Conservation (phyloP, 192 early-diverging fungal species). For the Gryganskiella cystojenkinii region DNA sequence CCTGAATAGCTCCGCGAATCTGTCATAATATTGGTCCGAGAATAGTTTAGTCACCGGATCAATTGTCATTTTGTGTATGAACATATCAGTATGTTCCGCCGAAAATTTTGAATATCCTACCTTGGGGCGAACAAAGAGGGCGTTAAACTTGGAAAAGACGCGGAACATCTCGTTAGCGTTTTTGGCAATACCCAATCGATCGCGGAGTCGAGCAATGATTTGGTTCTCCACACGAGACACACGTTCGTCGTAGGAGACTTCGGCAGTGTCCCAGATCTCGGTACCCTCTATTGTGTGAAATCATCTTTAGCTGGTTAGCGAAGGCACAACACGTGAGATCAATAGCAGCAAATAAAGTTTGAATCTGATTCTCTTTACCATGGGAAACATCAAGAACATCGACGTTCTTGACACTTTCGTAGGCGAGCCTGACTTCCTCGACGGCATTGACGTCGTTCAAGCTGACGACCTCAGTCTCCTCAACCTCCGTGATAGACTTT, state of each 20-base stretch:
- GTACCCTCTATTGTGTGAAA: constrained; percentile 77
- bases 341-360: too few relatives aligned
- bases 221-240: constrained; percentile 97
- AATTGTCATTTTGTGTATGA: too few relatives aligned
- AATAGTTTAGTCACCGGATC: too few relatives aligned
- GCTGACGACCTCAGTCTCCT: constrained; percentile 62
- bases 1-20: constrained; percentile 99
- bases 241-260: constrained; percentile 93
- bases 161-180: constrained; percentile 99
- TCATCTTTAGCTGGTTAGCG: too few relatives aligned
- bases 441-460: constrained; percentile 80
- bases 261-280: constrained; percentile 91
- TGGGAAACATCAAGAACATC: constrained; percentile 95
- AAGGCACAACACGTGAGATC: too few relatives aligned
- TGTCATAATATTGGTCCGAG: constrained; percentile 3
- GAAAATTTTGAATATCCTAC: too few relatives aligned
- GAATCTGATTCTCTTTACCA: too few relatives aligned
- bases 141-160: constrained; percentile 99
- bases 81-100: too few relatives aligned
- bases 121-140: constrained; percentile 98
- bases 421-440: constrained; percentile 90
- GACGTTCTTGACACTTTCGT: constrained; percentile 91
- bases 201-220: constrained; percentile 90
- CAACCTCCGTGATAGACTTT: constrained; percentile 52
- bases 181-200: constrained; percentile 93